A percentile compares a stretch with the other conserved stretches of the same genome.
phyloP scores from a whole-genome alignment of 2,329 filamentous ascomycete species.

The Endothia cerciana region DNA sequence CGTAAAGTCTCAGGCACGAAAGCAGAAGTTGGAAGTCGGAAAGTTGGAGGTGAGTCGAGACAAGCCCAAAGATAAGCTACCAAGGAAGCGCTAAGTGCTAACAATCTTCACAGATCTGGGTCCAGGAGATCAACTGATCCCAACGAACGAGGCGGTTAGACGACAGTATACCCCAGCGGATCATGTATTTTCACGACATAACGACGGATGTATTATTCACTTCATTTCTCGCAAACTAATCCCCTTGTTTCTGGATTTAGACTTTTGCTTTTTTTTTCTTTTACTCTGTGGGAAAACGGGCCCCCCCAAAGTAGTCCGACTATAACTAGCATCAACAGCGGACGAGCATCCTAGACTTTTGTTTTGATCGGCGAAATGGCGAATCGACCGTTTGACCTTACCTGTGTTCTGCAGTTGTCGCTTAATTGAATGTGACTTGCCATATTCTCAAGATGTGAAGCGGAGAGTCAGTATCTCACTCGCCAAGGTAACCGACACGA shows the following conservation, averaged over 20 bases:
- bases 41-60: slow-evolving; percentile 84
- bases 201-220: slow-evolving; percentile 26
- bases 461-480: too few species aligned
- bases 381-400: slow-evolving; percentile 4
- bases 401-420: background rate
- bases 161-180: slow-evolving; percentile 29
- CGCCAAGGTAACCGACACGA: background rate
- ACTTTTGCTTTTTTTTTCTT: background rate
- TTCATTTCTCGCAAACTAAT: slow-evolving; percentile 4
- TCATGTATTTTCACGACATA: slow-evolving; percentile 26
- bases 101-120: slow-evolving; percentile 38
- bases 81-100: slow-evolving; percentile 27
- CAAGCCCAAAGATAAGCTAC: background rate
- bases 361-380: slow-evolving; percentile 19
- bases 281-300: background rate
- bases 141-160: slow-evolving; percentile 14
- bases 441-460: too few species aligned
- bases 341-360: slow-evolving; percentile 28
- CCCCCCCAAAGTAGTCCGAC: background rate
- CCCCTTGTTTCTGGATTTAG: background rate
- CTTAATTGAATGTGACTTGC: too few species aligned
- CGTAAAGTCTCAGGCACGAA: slow-evolving; percentile 69
- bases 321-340: slow-evolving; percentile 26
- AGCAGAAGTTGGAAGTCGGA: slow-evolving; percentile 78
- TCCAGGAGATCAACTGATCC: slow-evolving; percentile 36